Base-by-base conservation (phyloP, 495 filamentous ascomycete species). In the Xylaria castorea region DNA sequence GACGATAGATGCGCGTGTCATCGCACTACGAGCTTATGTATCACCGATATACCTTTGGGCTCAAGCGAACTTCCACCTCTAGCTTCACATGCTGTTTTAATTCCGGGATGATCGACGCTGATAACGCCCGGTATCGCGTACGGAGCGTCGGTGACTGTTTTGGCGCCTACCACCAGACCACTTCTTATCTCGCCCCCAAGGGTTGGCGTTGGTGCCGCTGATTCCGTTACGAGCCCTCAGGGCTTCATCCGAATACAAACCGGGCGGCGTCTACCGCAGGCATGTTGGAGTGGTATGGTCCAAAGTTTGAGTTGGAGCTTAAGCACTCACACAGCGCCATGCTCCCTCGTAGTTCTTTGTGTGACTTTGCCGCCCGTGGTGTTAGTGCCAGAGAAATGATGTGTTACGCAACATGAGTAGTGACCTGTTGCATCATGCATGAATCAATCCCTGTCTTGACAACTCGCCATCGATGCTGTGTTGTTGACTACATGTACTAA, bases 341-440 rank as follows among this genome's bases (percentile, higher is more conserved):
- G 30, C 27, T 62, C 40, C n/a, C 14, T 69, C 38, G 58, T 51
- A 27, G 68, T 32, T 51, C 44, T 36, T 55, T 48, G 70, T 66
- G 70, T 58, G 61, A 58, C 61, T 60, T 72, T 27, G 70, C 30
- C 70, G 40, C 53, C 63, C 63, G 63, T 67, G 27, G 30, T 61
- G 63, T 51, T 32, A 60, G 63, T 51, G 18, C 40, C n/a, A 71
- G 36, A 58, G 36, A 48, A 71, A 53, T 40, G 36, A 72, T 72
- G 70, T 51, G 70, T 72, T 61, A 36, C 53, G 70, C 70, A 61
- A 34, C 70, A 72, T 66, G 50, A 42, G 60, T 38, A 50, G 70
- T 63, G 51, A 51, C 12, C 70, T 42, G 36, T 46, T 27, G 51
- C 63, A 72, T 58, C 30, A n/a, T 42, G 38, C 70, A 66, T 67